Conservation (phyloP, 371 early-diverging fungal genomes). For the Actinomortierella wolfii region DNA sequence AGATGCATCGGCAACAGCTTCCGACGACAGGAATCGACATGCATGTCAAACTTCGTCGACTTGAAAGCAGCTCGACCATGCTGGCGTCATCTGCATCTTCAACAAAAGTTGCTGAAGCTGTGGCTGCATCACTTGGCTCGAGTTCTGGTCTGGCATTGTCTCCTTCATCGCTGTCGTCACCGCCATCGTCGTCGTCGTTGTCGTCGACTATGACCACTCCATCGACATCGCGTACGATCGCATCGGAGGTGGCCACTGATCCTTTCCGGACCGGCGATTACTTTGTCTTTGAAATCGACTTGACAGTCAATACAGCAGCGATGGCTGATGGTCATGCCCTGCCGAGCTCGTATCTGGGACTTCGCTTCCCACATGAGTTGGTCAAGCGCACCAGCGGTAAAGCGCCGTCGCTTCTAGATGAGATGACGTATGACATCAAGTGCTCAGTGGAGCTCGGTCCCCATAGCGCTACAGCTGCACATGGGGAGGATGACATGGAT, state of each 20-base stretch:
- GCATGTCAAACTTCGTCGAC: conserved; percentile 1
- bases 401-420: conserved; percentile 10
- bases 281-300: conserved; percentile 20
- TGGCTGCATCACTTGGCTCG: too few relatives aligned
- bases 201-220: too few relatives aligned
- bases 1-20: conserved; percentile 9
- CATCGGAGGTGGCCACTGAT: conserved; percentile 3
- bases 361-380: conserved; percentile 28
- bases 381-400: conserved; percentile 22
- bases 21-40: conserved; percentile 18
- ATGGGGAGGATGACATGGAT: conserved; percentile 10
- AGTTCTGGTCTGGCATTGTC: too few relatives aligned
- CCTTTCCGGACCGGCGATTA: conserved; percentile 32
- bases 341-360: conserved; percentile 24
- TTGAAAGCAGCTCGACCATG: too few relatives aligned
- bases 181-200: too few relatives aligned
- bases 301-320: conserved; percentile 7
- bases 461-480: neutral
- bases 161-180: too few relatives aligned
- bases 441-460: conserved; percentile 13
- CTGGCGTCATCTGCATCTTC: too few relatives aligned
- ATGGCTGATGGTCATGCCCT: neutral
- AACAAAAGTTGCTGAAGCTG: too few relatives aligned
- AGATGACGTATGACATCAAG: conserved; percentile 24
- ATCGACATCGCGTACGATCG: neutral